phyloP scores from a whole-genome alignment of 495 filamentous ascomycete species.

The Cladorrhinum samala region DNA sequence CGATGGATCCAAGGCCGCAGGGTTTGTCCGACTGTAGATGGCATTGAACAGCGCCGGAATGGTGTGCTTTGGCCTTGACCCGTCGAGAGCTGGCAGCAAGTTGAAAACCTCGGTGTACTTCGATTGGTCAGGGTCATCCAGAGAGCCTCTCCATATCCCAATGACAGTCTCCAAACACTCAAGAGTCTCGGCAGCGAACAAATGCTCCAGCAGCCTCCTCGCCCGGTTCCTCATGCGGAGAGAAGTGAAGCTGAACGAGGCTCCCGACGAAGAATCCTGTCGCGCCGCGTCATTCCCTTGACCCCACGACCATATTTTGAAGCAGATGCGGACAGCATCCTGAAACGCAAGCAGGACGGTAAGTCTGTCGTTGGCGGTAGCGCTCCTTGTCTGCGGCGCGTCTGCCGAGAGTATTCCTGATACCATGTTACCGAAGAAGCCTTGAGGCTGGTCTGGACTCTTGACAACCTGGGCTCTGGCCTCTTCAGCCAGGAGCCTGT shows the following conservation, averaged over 20 bases:
- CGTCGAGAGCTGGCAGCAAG: slow-evolving; percentile 84
- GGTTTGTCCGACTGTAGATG: slow-evolving; percentile 89
- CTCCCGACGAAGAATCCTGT: slow-evolving; percentile 63
- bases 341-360: slow-evolving; percentile 96
- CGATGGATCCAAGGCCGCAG: slow-evolving; percentile 66
- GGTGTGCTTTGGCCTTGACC: slow-evolving; percentile 83
- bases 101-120: slow-evolving; percentile 58
- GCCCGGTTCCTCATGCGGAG: slow-evolving; percentile 84
- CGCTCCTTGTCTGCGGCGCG: slow-evolving; percentile 62
- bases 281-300: slow-evolving; percentile 48
- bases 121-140: slow-evolving; percentile 29
- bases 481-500: slow-evolving; percentile 72
- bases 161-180: slow-evolving; percentile 90
- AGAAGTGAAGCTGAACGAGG: slow-evolving; percentile 86
- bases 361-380: slow-evolving; percentile 84
- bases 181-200: slow-evolving; percentile 89
- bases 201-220: slow-evolving; percentile 79
- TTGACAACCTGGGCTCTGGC: slow-evolving; percentile 59
- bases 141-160: slow-evolving; percentile 62
- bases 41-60: slow-evolving; percentile 97
- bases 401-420: slow-evolving; percentile 86
- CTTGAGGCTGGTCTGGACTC: slow-evolving; percentile 76
- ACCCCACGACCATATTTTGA: slow-evolving; percentile 93
- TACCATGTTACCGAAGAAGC: slow-evolving; percentile 96
- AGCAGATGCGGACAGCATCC: slow-evolving; percentile 86